A percentile compares a stretch with the other conserved stretches of the same genome.
phyloP scores from a whole-genome alignment of 306 rosid genomes.

The Quercus glauca region DNA sequence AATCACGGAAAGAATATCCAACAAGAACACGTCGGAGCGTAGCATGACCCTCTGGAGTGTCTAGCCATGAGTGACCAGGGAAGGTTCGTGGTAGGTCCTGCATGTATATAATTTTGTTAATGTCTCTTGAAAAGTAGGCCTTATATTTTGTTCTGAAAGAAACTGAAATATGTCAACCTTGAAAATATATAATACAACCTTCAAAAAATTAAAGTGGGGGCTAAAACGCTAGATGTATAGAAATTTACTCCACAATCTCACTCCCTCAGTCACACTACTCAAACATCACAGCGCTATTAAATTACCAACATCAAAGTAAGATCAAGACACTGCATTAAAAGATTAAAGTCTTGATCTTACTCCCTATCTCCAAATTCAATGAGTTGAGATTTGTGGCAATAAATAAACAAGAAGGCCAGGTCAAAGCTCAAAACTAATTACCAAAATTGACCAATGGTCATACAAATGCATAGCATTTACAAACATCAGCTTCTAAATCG shows the following conservation, averaged over 20 bases:
- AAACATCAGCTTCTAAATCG: not conserved
- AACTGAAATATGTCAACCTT: not conserved
- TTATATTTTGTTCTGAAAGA: not conserved
- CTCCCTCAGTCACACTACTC: not conserved
- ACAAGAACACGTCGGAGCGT: constrained; percentile 95
- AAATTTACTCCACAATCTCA: not conserved
- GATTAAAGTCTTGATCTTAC: not conserved
- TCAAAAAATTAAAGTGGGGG: not conserved
- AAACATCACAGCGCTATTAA: not conserved
- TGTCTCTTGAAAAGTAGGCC: not conserved
- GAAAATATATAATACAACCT: not conserved
- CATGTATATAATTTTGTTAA: not conserved
- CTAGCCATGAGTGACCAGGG: constrained; percentile 98
- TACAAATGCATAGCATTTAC: constrained; percentile 9
- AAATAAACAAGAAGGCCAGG: not conserved
- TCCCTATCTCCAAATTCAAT: constrained; percentile 16
- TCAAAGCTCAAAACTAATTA: constrained; percentile 10
- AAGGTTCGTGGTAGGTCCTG: constrained; percentile 97
- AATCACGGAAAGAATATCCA: constrained; percentile 97
- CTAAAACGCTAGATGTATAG: not conserved
- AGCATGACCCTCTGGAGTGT: constrained; percentile 93
- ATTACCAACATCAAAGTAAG: not conserved
- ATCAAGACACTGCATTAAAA: not conserved
- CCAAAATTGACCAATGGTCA: constrained; percentile 5
- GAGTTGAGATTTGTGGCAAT: constrained; percentile 6